These are phyloP conservation scores for Pinus taeda DNA, from an alignment of 75 land plant species.

Conservation along the genomic window DNA sequence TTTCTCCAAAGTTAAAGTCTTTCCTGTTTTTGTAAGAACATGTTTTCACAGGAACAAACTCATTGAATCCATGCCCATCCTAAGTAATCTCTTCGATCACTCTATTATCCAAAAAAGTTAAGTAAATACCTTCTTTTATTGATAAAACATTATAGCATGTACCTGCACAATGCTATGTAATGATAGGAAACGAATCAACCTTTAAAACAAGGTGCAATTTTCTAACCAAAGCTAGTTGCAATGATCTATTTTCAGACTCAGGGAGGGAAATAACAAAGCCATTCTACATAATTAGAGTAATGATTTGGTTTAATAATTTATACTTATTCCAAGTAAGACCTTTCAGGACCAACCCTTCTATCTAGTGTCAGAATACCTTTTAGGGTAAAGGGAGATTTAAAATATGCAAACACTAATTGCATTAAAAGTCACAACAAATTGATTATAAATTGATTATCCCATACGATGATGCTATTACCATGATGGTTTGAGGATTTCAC, in stretches of 20 bases:
- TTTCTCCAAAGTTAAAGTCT: conserved; percentile 61
- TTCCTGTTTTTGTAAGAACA: conserved; percentile 49
- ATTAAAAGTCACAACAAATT: neutral
- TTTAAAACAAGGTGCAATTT: conserved; percentile 64
- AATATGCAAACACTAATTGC: neutral
- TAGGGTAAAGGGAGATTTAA: too few relatives aligned
- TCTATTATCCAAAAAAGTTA: conserved; percentile 20
- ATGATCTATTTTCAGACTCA: conserved; percentile 68
- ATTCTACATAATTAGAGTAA: conserved; percentile 33
- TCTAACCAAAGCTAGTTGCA: conserved; percentile 72
- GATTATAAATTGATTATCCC: neutral
- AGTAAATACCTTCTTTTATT: neutral
- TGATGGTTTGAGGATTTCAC: conserved; percentile 20
- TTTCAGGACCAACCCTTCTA: too few relatives aligned
- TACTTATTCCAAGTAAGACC: too few relatives aligned
- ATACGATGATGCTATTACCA: neutral
- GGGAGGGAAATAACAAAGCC: conserved; percentile 72
- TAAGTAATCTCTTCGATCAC: conserved; percentile 63
- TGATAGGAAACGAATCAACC: conserved; percentile 23
- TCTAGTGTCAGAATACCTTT: too few relatives aligned
- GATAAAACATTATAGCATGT: neutral
- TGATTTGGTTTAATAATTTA: too few relatives aligned
- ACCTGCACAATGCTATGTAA: too few relatives aligned
- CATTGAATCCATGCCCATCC: conserved; percentile 65
- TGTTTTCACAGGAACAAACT: conserved; percentile 78